These are phyloP conservation scores for Eleusine coracana DNA, from an alignment of 176 grass and related monocot genomes.

Conservation along the genomic window DNA sequence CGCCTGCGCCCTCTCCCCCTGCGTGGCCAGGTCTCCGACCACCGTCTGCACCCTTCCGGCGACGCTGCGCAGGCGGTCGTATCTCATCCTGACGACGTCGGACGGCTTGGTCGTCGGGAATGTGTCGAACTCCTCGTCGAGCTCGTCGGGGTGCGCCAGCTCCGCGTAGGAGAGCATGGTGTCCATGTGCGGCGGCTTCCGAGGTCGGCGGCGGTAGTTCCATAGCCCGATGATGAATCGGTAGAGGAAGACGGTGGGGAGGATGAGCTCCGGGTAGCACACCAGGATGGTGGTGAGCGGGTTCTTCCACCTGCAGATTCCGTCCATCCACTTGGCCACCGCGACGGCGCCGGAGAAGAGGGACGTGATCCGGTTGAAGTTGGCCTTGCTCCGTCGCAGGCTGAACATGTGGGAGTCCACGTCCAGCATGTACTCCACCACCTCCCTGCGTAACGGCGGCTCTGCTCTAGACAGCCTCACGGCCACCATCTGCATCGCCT, in stretches of 20 bases:
- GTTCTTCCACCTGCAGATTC: constrained; percentile 77
- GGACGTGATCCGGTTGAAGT: constrained; percentile 60
- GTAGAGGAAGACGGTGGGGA: constrained; percentile 75
- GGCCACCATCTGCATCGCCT: constrained; percentile 68
- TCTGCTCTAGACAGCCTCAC: constrained; percentile 43
- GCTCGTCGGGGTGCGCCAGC: constrained; percentile 59
- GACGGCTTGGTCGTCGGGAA: constrained; percentile 55
- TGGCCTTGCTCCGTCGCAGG: constrained; percentile 76
- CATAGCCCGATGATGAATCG: constrained; percentile 56
- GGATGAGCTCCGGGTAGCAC: constrained; percentile 82
- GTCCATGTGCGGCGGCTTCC: constrained; percentile 75
- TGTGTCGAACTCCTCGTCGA: constrained; percentile 92
- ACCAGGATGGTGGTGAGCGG: constrained; percentile 65
- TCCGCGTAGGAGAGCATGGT: constrained; percentile 63
- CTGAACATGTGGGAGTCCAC: constrained; percentile 82
- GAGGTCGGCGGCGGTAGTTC: constrained; percentile 60
- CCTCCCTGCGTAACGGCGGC: constrained; percentile 67
- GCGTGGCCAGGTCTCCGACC: constrained; percentile 64
- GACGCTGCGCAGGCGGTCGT: constrained; percentile 71
- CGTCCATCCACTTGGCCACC: constrained; percentile 53
- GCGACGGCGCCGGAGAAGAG: constrained; percentile 50
- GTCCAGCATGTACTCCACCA: constrained; percentile 92
- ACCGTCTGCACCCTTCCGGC: constrained; percentile 64
- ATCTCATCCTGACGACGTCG: constrained; percentile 68
- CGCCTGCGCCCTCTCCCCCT: constrained; percentile 62